phyloP scores from a whole-genome alignment of 306 rosid genomes.

The Vicia sativa region DNA sequence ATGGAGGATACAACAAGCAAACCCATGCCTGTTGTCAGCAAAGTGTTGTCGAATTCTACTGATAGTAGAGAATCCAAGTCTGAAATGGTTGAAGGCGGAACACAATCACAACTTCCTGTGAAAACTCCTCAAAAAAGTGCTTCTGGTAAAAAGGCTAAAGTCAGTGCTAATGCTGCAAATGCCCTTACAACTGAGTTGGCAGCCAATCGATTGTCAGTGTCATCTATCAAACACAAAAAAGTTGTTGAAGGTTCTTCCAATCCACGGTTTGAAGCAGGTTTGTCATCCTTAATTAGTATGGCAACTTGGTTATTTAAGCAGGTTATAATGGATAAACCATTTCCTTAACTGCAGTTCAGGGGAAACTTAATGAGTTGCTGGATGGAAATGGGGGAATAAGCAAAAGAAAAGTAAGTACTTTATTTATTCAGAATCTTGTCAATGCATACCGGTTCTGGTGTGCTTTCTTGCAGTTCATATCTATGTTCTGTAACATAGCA shows the following conservation, averaged over 20 bases:
- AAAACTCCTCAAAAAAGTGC: slow-evolving; percentile 52
- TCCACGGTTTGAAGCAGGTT: slow-evolving; percentile 91
- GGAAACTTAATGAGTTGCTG: slow-evolving; percentile 88
- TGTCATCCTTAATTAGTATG: slow-evolving; percentile 38
- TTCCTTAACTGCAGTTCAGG: slow-evolving; percentile 76
- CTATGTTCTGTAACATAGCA: slow-evolving; percentile 27
- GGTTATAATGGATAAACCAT: slow-evolving; percentile 41
- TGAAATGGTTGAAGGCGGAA: slow-evolving; percentile 55
- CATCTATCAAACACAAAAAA: slow-evolving; percentile 64
- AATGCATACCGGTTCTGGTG: slow-evolving; percentile 20
- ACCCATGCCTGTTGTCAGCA: slow-evolving; percentile 43
- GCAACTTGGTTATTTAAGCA: slow-evolving; percentile 32
- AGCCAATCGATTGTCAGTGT: slow-evolving; percentile 51
- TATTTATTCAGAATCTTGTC: slow-evolving; percentile 40
- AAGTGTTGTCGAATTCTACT: slow-evolving; percentile 43
- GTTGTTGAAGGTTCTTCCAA: slow-evolving; percentile 65
- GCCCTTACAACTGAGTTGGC: slow-evolving; percentile 50
- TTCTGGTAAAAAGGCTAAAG: slow-evolving; percentile 68
- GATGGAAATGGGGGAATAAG: slow-evolving; percentile 95
- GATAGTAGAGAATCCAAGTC: slow-evolving; percentile 54
- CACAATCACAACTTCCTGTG: slow-evolving; percentile 49
- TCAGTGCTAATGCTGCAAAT: slow-evolving; percentile 45
- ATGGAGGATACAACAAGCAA: slow-evolving; percentile 54
- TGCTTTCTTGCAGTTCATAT: slow-evolving; percentile 31
- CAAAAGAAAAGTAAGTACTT: slow-evolving; percentile 80